These are phyloP conservation scores for Myxozyma mucilagina DNA, from an alignment of 805 yeast species.

Conservation along the genomic window DNA sequence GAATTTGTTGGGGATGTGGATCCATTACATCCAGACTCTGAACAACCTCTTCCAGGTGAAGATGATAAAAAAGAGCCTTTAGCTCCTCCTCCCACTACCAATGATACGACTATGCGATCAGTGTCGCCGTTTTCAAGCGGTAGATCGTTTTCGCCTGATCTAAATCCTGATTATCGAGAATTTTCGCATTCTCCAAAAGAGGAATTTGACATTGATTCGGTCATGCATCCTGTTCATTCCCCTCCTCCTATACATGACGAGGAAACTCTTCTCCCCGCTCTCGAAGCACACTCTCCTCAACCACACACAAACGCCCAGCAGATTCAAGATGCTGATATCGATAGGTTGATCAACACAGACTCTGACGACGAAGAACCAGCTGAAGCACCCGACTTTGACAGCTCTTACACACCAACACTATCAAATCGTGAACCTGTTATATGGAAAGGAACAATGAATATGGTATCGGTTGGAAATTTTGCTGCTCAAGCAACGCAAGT, in stretches of 20 bases:
- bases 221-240: background rate
- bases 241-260: background rate
- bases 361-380: constrained; percentile 27
- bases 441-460: constrained; percentile 53
- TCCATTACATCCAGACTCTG: constrained; percentile 29
- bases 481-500: constrained; percentile 45
- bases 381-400: constrained; percentile 20
- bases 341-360: constrained; percentile 27
- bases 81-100: background rate
- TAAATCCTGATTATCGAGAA: background rate
- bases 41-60: background rate
- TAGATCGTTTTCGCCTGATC: background rate
- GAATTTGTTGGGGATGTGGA: constrained; percentile 66
- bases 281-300: background rate
- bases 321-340: constrained; percentile 26
- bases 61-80: background rate
- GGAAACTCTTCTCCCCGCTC: background rate
- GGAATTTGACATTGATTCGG: constrained; percentile 2
- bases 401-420: constrained; percentile 23
- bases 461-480: constrained; percentile 53
- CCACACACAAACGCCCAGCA: constrained; percentile 11
- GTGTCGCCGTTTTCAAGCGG: background rate
- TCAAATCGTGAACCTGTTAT: constrained; percentile 34
- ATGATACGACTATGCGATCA: background rate
- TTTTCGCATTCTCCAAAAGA: background rate